Base-by-base conservation (phyloP, 2,329 filamentous ascomycete genomes). In the Botryotinia globosa region DNA sequence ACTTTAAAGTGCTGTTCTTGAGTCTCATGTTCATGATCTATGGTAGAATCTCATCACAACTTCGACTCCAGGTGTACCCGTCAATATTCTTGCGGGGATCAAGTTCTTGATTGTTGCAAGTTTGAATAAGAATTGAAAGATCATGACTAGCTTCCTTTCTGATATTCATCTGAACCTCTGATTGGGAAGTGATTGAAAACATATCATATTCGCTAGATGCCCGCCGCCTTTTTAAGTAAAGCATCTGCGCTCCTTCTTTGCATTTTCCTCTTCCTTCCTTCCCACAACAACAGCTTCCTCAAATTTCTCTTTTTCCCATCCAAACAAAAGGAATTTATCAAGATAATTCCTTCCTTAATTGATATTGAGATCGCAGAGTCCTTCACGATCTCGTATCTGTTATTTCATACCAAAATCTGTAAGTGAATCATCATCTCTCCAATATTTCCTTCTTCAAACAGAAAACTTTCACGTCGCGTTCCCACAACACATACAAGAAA, bases 361-460 rank as follows among this genome's bases (percentile, higher is more conserved):
- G 59, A 34, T 45, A 32, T 39, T 22, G 20, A 69, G 42, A 18
- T 73, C 58, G 58, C 59, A 42, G 32, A 69, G 58, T 73, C 66
- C 37, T 70, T 54, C 44, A 34, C 34, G n/a, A 64, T 69, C 58
- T 72, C 45, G 20, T 37, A 51, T 45, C 25, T 44, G 71, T 39
- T 37, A 63, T 25, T 54, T 14, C 32, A 14, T 34, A 29, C 12
- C 16, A 20, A 45, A 37, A 34, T 51, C 14, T 69, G 66, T 63
- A n/a, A 70, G 71, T 69, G 37, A 72, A 25, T 20, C 56, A 65
- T 61, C n/a, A n/a, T 20, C 12, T 63, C 29, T 29, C 32, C 29
- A n/a, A 51, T 25, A 32, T 61, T 62, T 29, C 18, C 22, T 37
- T 39, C 54, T 32, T 22, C 42, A 56, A 58, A 48, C 34, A 58